Evolutionary conservation across 441 rosid species (phyloP).

Genomic region (Pelargonium fulgidum): DNA sequence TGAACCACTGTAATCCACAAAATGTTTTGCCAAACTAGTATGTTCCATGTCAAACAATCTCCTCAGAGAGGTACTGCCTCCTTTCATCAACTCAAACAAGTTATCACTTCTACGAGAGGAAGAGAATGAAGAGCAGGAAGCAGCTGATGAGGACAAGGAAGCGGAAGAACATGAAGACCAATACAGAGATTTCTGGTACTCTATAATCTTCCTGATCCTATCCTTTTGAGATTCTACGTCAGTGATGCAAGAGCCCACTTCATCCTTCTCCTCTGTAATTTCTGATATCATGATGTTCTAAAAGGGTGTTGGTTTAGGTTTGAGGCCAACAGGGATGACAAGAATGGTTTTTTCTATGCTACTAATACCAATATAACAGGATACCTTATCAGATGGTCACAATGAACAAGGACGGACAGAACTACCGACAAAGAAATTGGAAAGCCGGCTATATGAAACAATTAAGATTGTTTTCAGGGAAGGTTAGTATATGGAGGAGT

Average conservation of each 20-base stretch:
- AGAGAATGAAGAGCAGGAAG: slow-evolving; percentile 23
- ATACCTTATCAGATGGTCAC: too few species aligned
- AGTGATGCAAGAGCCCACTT: slow-evolving; percentile 10
- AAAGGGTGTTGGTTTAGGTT: background rate
- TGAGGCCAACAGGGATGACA: too few species aligned
- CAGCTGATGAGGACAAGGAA: slow-evolving; percentile 13
- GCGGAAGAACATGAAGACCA: slow-evolving; percentile 26
- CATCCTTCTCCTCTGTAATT: slow-evolving; percentile 28
- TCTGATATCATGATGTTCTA: slow-evolving; percentile 27
- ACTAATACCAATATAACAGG: too few species aligned
- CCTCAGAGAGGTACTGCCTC: slow-evolving; percentile 31
- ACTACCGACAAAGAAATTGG: too few species aligned
- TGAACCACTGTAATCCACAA: slow-evolving; percentile 35
- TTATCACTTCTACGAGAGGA: slow-evolving; percentile 25
- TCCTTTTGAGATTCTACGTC: slow-evolving; percentile 21
- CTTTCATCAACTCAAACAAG: slow-evolving; percentile 36
- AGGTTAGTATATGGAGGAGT: too few species aligned
- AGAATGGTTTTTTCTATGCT: too few species aligned
- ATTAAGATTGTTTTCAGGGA: too few species aligned
- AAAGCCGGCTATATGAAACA: too few species aligned
- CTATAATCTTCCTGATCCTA: slow-evolving; percentile 27
- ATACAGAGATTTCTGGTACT: slow-evolving; percentile 30
- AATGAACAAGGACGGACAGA: too few species aligned
- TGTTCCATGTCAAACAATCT: slow-evolving; percentile 47
- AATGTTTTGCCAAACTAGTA: slow-evolving; percentile 33